These are phyloP conservation scores for Mucor sp. DNA, from an alignment of 371 early-diverging fungal species.

Conservation along the genomic window DNA sequence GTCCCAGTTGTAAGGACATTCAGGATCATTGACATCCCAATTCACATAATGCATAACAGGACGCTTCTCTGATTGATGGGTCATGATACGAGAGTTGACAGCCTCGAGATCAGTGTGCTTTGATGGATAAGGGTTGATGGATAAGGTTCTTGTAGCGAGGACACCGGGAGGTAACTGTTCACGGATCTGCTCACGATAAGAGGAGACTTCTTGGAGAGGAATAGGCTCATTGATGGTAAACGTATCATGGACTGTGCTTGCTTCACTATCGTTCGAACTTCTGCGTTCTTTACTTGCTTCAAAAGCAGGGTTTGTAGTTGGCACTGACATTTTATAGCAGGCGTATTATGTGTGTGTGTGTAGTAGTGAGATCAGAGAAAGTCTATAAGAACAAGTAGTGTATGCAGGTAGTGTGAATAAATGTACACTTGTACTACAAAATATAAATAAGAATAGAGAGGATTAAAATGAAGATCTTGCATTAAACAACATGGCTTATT, in stretches of 20 bases:
- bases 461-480: neutral
- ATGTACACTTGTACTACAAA: neutral
- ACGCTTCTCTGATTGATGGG: conserved; percentile 23
- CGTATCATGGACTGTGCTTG: conserved; percentile 19
- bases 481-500: neutral
- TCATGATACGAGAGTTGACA: conserved; percentile 11
- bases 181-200: conserved; percentile 23
- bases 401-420: neutral
- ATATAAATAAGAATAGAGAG: too few species aligned
- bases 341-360: neutral
- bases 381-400: neutral
- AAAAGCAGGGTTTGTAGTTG: neutral
- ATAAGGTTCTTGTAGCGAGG: conserved; percentile 21
- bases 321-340: conserved; percentile 1
- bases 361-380: neutral
- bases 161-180: conserved; percentile 29
- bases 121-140: conserved; percentile 20
- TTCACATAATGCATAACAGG: conserved; percentile 31
- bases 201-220: conserved; percentile 20
- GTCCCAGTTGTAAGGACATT: conserved; percentile 50
- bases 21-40: conserved; percentile 43
- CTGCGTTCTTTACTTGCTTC: neutral
- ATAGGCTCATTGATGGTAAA: conserved; percentile 20
- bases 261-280: conserved; percentile 7
- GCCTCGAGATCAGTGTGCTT: conserved; percentile 19